These are phyloP conservation scores for Cardamine occulta DNA, from an alignment of 345 rosid species.

Conservation along the genomic window DNA sequence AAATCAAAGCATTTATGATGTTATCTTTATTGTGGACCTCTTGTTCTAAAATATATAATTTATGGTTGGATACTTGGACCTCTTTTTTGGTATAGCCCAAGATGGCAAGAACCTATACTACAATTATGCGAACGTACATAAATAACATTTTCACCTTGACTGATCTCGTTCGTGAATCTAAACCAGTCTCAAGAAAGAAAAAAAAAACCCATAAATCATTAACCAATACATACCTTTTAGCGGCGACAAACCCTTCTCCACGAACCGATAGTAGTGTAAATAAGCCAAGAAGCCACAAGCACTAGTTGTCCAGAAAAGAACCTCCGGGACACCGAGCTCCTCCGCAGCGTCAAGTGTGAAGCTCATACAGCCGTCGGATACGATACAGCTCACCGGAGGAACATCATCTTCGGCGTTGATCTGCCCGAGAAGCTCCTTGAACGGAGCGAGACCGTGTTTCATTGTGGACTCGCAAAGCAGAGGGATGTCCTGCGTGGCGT, in stretches of 20 bases:
- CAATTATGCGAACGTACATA: not conserved
- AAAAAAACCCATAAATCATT: not conserved
- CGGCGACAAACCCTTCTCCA: conserved; percentile 17
- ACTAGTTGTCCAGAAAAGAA: conserved; percentile 24
- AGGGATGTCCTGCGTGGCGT: conserved; percentile 16
- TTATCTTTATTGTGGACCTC: not conserved
- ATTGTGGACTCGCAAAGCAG: conserved; percentile 15
- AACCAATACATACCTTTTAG: conserved; percentile 11
- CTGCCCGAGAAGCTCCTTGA: conserved; percentile 27
- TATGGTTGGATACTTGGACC: not conserved
- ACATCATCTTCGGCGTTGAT: conserved; percentile 5
- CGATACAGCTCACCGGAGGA: conserved; percentile 31
- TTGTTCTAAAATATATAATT: not conserved
- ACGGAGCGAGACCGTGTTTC: conserved; percentile 22
- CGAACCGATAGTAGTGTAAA: not conserved
- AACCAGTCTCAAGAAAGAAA: not conserved
- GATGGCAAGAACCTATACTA: not conserved
- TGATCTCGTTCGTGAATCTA: not conserved
- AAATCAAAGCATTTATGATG: too few relatives aligned
- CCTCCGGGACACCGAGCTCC: conserved; percentile 23
- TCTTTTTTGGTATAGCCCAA: not conserved
- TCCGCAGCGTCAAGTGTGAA: conserved; percentile 37
- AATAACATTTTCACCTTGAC: not conserved
- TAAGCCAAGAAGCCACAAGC: conserved; percentile 31
- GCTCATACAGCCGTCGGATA: conserved; percentile 26